Percentiles rank a stretch among this genome's conserved stretches.
Conservation (phyloP, 495 filamentous ascomycete species). For the Pseudomonodictys pantanalensis region DNA sequence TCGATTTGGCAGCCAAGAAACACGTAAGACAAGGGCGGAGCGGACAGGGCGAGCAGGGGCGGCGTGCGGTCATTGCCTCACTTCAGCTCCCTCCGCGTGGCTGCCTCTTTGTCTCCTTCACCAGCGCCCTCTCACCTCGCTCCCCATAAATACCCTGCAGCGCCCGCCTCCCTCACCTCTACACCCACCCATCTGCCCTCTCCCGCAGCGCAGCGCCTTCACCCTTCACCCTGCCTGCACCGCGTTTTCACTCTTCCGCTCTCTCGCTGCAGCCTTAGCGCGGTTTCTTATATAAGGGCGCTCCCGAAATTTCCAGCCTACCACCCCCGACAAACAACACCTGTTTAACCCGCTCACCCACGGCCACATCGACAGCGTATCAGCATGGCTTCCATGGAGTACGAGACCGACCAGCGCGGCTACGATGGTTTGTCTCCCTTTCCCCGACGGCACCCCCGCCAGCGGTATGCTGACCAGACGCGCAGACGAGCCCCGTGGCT, state of each 20-base stretch:
- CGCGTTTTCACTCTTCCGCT: not conserved
- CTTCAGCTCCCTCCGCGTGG: conserved; percentile 11
- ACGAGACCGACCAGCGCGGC: conserved; percentile 40
- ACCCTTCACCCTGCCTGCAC: not conserved
- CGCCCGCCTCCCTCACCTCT: not conserved
- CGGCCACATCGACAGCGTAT: too few relatives aligned
- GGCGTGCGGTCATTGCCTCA: not conserved
- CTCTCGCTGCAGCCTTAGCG: not conserved
- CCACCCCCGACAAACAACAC: not conserved
- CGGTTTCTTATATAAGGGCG: not conserved
- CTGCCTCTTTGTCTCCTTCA: not conserved
- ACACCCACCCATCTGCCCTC: not conserved
- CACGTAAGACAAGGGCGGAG: not conserved
- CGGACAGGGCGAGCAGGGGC: not conserved
- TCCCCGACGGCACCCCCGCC: not conserved
- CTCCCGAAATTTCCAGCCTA: conserved; percentile 4
- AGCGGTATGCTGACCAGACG: conserved; percentile 14
- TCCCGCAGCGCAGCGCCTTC: not conserved
- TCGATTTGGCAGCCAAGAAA: too few relatives aligned
- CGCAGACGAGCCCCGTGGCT: conserved; percentile 38
- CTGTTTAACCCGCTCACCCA: conserved; percentile 1
- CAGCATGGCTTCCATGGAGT: conserved; percentile 43
- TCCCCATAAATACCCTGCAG: not conserved
- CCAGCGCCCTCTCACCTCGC: conserved; percentile 2
- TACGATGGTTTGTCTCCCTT: conserved; percentile 40